Evolutionary conservation across 441 rosid genomes (phyloP).

Genomic region (Brassica balearica): DNA sequence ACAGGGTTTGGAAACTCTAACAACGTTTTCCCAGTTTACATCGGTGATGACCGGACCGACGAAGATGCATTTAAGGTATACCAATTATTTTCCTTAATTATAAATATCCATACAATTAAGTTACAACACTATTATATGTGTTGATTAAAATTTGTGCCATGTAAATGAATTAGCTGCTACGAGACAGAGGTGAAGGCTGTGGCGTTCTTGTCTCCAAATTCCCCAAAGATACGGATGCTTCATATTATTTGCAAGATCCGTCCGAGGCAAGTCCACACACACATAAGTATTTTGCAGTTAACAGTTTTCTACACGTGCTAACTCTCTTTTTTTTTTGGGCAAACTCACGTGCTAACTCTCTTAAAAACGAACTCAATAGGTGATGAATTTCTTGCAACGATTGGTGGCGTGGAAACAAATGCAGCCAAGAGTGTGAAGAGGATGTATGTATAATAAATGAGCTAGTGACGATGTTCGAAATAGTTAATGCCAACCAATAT

Average conservation of each 20-base stretch:
- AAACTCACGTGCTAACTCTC: neutral
- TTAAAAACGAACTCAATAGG: neutral
- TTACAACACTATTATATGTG: neutral
- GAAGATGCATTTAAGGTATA: constrained; percentile 96
- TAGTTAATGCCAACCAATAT: constrained; percentile 26
- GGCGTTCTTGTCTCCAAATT: constrained; percentile 80
- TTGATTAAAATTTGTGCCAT: constrained; percentile 14
- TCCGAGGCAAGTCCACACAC: constrained; percentile 60
- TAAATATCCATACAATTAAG: neutral
- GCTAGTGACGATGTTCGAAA: constrained; percentile 18
- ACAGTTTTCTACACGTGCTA: neutral
- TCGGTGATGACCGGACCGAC: constrained; percentile 82
- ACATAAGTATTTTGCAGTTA: neutral
- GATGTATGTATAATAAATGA: neutral
- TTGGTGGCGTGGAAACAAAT: constrained; percentile 44
- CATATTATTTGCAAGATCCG: constrained; percentile 81
- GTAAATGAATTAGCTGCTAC: constrained; percentile 53
- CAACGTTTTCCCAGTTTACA: constrained; percentile 78
- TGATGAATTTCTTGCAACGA: constrained; percentile 32
- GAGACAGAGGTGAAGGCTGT: constrained; percentile 79
- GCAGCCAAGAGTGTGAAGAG: constrained; percentile 40
- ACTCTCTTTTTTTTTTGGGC: too few relatives aligned
- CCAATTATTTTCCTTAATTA: neutral
- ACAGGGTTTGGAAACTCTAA: constrained; percentile 71
- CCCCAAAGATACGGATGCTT: constrained; percentile 78